Evolutionary conservation across 805 yeast species (phyloP), one percentile per base, ranked within the genome.

Genomic region (Pichia kluyveri): DNA sequence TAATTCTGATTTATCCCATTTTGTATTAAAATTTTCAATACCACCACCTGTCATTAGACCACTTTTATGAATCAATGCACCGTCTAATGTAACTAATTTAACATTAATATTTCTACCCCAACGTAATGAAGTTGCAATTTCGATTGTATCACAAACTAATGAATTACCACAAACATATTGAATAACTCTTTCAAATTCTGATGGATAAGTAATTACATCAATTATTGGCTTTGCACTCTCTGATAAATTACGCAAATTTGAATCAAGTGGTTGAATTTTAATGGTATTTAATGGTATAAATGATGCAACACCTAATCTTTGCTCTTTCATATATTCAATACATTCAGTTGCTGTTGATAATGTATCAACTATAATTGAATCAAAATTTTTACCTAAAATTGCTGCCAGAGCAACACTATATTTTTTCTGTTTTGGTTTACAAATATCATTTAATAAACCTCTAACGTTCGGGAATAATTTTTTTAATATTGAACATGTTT

Each of bases 1-100:
- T 54, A 77, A 75, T 55, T 82, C 86, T 40, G 77, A 74, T 58
- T 83, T 87, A 61, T 82, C 88, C 95, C 95, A 87, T 53, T 77
- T 73, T 48, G 68, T 53, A 12, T 72, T 70, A n/a, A 71, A 65
- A 38, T 70, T 70, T n/a, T 71, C 70, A 7, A 79, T 71, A 30
- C 72, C 68, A 54, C 97, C 97, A 62, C 97, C 97, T 9, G 97
- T 84, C 95, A 93, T 87, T 37, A 89, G 71, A 8, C 96, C 96
- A 5, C 91, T 82, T 57, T 79, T 80, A 60, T 87, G 88, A 42
- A 93, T 85, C 31, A 89, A 70, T 0, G 91, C 78, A 2, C 99
- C 99, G 44, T 87, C 88, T 14, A 87, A 58, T 0, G 96, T 78
- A 2, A 90, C 95, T 43, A 85, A 63, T 61, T 86, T 88, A 39